Evolutionary conservation across 1,139 yeast species (phyloP), one percentile per base, ranked within the genome.

Genomic region (Candida sanyaensis): DNA sequence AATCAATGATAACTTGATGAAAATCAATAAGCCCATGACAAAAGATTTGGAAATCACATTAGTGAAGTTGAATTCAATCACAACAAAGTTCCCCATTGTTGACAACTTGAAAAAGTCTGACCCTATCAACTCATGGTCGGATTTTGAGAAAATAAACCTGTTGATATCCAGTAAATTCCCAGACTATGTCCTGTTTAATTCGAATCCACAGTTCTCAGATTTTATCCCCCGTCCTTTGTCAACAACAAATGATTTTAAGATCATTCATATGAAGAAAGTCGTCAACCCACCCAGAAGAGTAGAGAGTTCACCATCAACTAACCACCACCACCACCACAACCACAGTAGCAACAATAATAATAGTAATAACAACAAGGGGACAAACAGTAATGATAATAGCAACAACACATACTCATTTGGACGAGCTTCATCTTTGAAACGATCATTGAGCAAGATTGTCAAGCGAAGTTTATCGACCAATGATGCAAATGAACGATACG

Each of bases 1-100:
- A 8, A 45, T 52, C n/a, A 49, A 49, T 34, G 56, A 54, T 43
- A 36, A 48, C 36, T 41, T 51, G 28, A 30, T 33, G 8, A 40
- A 46, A 24, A 27, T 49, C 13, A 38, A 46, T 24, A 41, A 47
- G 39, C 39, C 46, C 26, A 41, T 33, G 41, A 37, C 44, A 5
- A 53, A 47, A 42, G 56, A 51, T 26, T 49, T 52, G 38, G 52
- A 50, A 36, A 45, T 48, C 4, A 46, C 50, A 12, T 47, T 54
- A 27, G 50, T 54, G 9, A 54, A 52, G 36, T 28, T 54, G 36
- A 52, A 46, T 36, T 42, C 51, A 8, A 42, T 54, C 2, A 49
- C 49, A 12, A 43, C 43, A 9, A 52, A 53, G 41, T 53, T 51
- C 37, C 28, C 50, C 6, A 32, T 38, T 11, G 50, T 51, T 37